phyloP scores from a whole-genome alignment of 768 basidiomycete species.

The Clavaria fumosa region DNA sequence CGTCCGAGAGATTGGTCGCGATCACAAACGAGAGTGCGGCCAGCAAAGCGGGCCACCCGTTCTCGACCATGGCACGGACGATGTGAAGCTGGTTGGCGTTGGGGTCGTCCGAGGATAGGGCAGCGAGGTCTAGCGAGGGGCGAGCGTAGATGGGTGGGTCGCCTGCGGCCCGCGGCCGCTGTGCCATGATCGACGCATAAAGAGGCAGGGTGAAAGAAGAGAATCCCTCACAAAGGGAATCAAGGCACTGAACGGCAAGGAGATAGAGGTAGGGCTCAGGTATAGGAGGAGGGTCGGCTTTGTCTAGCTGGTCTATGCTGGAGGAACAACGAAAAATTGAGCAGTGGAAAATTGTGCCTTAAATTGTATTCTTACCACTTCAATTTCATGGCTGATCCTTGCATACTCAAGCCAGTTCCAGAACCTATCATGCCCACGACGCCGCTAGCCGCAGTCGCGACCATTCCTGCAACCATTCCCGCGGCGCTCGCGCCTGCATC shows the following conservation, averaged over 20 bases:
- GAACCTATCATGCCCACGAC: slow-evolving; percentile 77
- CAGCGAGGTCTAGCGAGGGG: slow-evolving; percentile 47
- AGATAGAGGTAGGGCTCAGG: slow-evolving; percentile 93
- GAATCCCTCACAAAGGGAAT: slow-evolving; percentile 77
- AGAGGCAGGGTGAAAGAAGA: slow-evolving; percentile 57
- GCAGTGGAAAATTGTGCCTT: neutral
- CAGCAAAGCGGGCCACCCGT: slow-evolving; percentile 85
- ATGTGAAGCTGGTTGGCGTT: slow-evolving; percentile 42
- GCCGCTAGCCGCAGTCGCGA: slow-evolving; percentile 70
- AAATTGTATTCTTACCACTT: slow-evolving; percentile 55
- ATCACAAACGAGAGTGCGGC: slow-evolving; percentile 84
- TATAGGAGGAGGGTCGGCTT: slow-evolving; percentile 85
- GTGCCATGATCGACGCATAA: slow-evolving; percentile 57
- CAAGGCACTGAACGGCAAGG: slow-evolving; percentile 76
- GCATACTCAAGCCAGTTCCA: slow-evolving; percentile 53
- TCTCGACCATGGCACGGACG: slow-evolving; percentile 66
- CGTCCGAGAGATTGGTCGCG: slow-evolving; percentile 80
- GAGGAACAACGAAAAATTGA: slow-evolving; percentile 5
- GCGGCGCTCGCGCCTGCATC: slow-evolving; percentile 58
- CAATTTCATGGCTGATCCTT: slow-evolving; percentile 69
- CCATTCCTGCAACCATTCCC: slow-evolving; percentile 71
- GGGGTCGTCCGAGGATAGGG: slow-evolving; percentile 33
- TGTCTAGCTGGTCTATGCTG: slow-evolving; percentile 97
- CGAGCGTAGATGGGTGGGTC: slow-evolving; percentile 57
- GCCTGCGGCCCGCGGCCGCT: slow-evolving; percentile 45